Percentiles rank a stretch among this genome's conserved stretches.
These are phyloP conservation scores for Eucalyptus rudis DNA, from an alignment of 345 rosid genomes.

Conservation along the genomic window DNA sequence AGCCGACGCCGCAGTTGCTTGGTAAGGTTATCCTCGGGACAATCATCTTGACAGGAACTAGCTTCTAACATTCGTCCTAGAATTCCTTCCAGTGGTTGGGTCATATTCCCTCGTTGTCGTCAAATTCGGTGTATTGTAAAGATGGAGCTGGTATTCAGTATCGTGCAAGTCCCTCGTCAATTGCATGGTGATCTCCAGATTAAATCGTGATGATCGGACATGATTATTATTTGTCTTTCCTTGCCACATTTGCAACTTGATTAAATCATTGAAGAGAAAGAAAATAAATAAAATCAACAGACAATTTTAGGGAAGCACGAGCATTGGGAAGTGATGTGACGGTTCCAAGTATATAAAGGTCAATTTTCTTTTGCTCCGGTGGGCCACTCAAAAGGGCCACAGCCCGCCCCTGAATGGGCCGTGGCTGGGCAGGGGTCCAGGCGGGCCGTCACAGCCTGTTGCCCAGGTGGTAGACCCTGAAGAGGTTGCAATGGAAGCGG, in stretches of 20 bases:
- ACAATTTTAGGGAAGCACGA: background rate
- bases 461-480: background rate
- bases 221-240: background rate
- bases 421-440: background rate
- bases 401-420: background rate
- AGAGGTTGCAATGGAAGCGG: background rate
- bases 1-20: background rate
- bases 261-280: background rate
- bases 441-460: background rate
- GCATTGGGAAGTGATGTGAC: background rate
- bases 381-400: background rate
- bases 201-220: background rate
- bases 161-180: background rate
- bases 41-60: background rate
- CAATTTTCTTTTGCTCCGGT: background rate
- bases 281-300: too few species aligned
- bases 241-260: background rate
- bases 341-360: background rate
- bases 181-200: background rate
- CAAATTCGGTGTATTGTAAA: background rate
- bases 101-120: background rate
- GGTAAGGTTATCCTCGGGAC: background rate
- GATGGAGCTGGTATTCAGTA: background rate
- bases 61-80: background rate
- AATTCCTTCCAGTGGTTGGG: background rate